phyloP scores from a whole-genome alignment of 768 basidiomycete genomes.

The Hortiboletus flavorubellus region DNA sequence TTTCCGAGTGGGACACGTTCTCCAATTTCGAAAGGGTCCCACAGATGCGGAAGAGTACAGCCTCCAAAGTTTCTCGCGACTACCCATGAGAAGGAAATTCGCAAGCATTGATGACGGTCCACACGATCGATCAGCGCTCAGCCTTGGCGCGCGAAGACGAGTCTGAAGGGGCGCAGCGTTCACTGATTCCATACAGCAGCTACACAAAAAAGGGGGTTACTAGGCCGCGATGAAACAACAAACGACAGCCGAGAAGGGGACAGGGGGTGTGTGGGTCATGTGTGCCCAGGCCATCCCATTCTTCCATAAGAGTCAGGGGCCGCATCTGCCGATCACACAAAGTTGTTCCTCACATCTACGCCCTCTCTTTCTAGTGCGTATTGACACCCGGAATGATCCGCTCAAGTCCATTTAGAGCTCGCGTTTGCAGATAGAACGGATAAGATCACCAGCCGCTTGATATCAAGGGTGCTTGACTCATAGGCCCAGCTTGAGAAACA shows the following conservation, averaged over 20 bases:
- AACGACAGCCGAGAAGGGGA: background rate
- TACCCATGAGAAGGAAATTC: background rate
- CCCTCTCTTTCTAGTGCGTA: background rate
- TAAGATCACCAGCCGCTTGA: conserved; percentile 17
- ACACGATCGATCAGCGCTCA: background rate
- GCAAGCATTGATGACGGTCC: background rate
- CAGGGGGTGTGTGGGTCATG: conserved; percentile 10
- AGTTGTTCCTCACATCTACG: conserved; percentile 14
- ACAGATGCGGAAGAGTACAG: conserved; percentile 4
- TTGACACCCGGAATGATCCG: conserved; percentile 30
- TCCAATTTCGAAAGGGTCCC: background rate
- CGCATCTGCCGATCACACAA: conserved; percentile 11
- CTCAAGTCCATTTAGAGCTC: conserved; percentile 14
- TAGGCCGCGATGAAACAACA: background rate
- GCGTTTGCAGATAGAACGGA: conserved; percentile 24
- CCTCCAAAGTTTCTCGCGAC: background rate
- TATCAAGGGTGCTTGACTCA: conserved; percentile 20
- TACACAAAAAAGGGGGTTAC: background rate
- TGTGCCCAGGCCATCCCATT: background rate
- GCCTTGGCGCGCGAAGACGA: conserved; percentile 2
- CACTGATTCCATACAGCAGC: background rate
- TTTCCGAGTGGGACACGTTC: background rate
- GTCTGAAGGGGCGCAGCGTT: background rate
- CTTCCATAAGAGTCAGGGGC: background rate
- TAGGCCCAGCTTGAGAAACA: conserved; percentile 12